Base-by-base conservation (phyloP, 306 rosid species). In the Leucaena leucocephala region DNA sequence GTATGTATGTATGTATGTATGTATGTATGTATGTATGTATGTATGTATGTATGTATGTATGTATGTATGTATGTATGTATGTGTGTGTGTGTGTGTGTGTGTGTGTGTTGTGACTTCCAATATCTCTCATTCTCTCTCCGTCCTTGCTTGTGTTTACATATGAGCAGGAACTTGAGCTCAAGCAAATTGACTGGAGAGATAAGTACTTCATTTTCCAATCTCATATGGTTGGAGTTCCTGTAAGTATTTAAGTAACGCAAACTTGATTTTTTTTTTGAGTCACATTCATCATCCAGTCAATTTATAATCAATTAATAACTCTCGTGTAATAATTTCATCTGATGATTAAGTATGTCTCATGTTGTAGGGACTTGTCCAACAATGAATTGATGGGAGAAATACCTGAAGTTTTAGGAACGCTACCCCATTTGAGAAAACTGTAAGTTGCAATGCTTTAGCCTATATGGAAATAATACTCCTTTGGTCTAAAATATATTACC, bases 121-220 rank as follows among this genome's bases (percentile, higher is more conserved):
- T n/a, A 4, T 58, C 64, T 22, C 13, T 11, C 13, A 4, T 0
- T 58, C 64, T 22, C 13, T 11, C 13, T 11, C 0, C 16, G 12
- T 27, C 7, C 7, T 21, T 3, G 0, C 36, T 22, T 58, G 6
- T 9, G 65, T 9, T 58, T 10, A 9, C 34, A 17, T 63, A 12
- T 35, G 7, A 35, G 5, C 79, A 80, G 84, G 77, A 72, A 84
- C 21, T 21, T 84, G 57, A 72, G 82, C 33, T 84, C 87, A 48
- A 72, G 77, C 62, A 27, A 57, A 1, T 36, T 84, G 33, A 33
- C 12, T 6, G 79, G 84, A 64, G 40, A 71, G 73, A 67, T 80
- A 46, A 7, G 12, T 36, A 3, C 4, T 34, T 66, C 70, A 3
- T 76, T 80, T 39, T 65, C 66, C 46, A 0, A 67, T 67, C 80